A percentile compares a stretch with the other conserved stretches of the same genome.
These are phyloP conservation scores for Saussurea involucrata DNA, from an alignment of 129 eudicot species.

Conservation along the genomic window DNA sequence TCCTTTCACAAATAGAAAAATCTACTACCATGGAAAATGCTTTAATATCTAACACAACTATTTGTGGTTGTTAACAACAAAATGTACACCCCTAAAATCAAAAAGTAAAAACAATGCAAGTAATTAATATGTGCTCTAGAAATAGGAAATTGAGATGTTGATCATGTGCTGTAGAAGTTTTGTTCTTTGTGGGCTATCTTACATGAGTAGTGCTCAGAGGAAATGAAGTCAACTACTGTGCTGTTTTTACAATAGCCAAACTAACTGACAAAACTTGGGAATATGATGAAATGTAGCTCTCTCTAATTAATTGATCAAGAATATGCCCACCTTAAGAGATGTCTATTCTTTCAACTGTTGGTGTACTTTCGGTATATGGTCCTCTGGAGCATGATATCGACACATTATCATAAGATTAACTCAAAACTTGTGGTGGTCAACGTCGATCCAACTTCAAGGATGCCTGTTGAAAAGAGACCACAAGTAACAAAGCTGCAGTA, in stretches of 20 bases:
- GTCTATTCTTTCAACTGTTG: background rate
- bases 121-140: background rate
- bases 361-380: background rate
- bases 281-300: background rate
- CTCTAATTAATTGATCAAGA: background rate
- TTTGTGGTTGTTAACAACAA: background rate
- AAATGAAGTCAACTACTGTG: background rate
- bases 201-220: background rate
- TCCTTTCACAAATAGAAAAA: background rate
- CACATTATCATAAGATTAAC: conserved; percentile 1
- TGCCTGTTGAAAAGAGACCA: conserved; percentile 9
- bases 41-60: background rate
- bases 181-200: background rate
- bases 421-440: background rate
- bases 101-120: background rate
- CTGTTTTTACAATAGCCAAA: background rate
- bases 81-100: no score
- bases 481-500: conserved; percentile 5
- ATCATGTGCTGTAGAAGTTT: background rate
- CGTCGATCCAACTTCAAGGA: background rate
- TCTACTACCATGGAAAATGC: background rate
- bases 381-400: background rate
- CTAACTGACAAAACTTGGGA: background rate
- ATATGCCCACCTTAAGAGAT: background rate
- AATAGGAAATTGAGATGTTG: background rate